These are phyloP conservation scores for Pisolithus microcarpus DNA, from an alignment of 768 basidiomycete genomes.

Conservation along the genomic window DNA sequence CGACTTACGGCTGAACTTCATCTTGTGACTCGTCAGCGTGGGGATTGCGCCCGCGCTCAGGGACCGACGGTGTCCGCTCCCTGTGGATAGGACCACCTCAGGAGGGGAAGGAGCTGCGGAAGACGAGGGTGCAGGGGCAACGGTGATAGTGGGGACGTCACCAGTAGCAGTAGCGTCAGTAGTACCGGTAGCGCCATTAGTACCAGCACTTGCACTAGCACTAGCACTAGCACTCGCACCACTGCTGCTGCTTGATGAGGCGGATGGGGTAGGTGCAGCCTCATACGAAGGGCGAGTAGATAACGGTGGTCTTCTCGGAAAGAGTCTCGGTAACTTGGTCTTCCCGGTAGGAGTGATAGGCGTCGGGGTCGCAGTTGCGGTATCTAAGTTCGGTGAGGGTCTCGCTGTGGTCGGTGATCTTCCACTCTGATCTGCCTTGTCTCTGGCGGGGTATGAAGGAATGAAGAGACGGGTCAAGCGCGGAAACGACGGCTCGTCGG, in stretches of 20 bases:
- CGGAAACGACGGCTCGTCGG: conserved; percentile 24
- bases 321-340: conserved; percentile 27
- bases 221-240: no score
- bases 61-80: conserved; percentile 25
- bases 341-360: conserved; percentile 17
- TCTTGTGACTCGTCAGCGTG: conserved; percentile 19
- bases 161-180: neutral
- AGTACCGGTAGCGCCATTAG: no score
- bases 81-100: conserved; percentile 3
- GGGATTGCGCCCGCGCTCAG: conserved; percentile 26
- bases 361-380: conserved; percentile 19
- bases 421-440: conserved; percentile 6
- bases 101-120: conserved; percentile 5
- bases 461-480: conserved; percentile 18
- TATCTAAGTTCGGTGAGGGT: conserved; percentile 15
- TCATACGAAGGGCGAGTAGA: conserved; percentile 27
- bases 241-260: no score
- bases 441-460: conserved; percentile 17
- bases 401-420: conserved; percentile 15
- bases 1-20: conserved; percentile 31
- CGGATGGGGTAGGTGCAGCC: neutral
- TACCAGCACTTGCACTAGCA: no score
- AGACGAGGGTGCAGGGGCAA: conserved; percentile 7
- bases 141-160: conserved; percentile 10
- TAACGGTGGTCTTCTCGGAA: conserved; percentile 27